Conservation (phyloP, 768 basidiomycete genomes). For the Rubroboletus satanas region DNA sequence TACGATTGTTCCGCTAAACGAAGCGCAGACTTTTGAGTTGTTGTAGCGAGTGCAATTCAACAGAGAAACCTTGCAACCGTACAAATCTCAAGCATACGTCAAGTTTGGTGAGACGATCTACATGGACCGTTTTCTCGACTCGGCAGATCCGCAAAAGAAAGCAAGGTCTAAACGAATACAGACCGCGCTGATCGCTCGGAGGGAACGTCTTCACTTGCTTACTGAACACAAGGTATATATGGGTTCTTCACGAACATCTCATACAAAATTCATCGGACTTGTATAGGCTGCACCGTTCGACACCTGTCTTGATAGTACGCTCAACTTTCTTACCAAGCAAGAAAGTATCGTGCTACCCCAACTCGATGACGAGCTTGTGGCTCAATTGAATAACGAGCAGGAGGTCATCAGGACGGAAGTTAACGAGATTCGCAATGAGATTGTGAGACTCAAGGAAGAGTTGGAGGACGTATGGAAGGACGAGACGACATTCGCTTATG, state of each 20-base stretch:
- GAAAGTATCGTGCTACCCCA: constrained; percentile 42
- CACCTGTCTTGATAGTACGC: constrained; percentile 51
- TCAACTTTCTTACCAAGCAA: constrained; percentile 55
- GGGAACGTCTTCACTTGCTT: constrained; percentile 66
- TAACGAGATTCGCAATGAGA: constrained; percentile 46
- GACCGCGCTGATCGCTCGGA: constrained; percentile 53
- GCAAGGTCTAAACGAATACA: constrained; percentile 68
- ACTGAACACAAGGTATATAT: constrained; percentile 65
- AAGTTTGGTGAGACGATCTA: constrained; percentile 83
- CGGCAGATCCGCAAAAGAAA: constrained; percentile 67
- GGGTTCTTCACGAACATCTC: not conserved
- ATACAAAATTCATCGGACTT: not conserved
- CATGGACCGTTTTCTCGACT: constrained; percentile 90
- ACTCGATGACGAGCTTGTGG: constrained; percentile 58
- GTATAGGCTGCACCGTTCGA: constrained; percentile 58
- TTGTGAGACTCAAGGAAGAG: constrained; percentile 56
- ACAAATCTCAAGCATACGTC: constrained; percentile 95
- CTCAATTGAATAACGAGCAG: constrained; percentile 52
- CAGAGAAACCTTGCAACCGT: constrained; percentile 82
- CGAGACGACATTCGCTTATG: constrained; percentile 67
- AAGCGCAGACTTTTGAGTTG: constrained; percentile 6
- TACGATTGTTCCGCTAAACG: constrained; percentile 12
- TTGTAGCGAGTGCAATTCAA: constrained; percentile 89
- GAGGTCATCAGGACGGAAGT: constrained; percentile 52
- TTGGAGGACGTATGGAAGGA: constrained; percentile 75